phyloP scores from a whole-genome alignment of 2,329 filamentous ascomycete genomes.

The Pseudopithomyces chartarum region DNA sequence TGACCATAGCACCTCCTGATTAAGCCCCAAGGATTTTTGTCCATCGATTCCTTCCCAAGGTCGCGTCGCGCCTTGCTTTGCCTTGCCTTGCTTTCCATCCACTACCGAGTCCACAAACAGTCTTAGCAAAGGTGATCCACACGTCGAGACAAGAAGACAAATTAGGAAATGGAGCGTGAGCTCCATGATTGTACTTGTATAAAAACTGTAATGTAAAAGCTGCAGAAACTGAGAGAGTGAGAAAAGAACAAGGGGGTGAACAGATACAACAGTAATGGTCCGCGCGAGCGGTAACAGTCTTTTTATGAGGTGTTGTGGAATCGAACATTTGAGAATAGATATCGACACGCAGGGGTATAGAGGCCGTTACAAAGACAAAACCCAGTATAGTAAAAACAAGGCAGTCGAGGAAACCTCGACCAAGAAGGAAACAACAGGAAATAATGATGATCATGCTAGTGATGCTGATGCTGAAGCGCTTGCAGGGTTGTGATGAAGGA shows the following conservation, averaged over 20 bases:
- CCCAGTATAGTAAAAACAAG: slow-evolving; percentile 19
- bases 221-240: neutral
- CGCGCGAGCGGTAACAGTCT: slow-evolving; percentile 50
- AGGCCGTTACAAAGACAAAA: slow-evolving; percentile 27
- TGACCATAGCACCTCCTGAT: neutral
- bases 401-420: slow-evolving; percentile 16
- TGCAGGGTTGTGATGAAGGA: slow-evolving; percentile 18
- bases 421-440: slow-evolving; percentile 17
- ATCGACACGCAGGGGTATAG: slow-evolving; percentile 35
- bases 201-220: neutral
- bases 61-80: neutral
- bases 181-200: slow-evolving; percentile 1
- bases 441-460: slow-evolving; percentile 32
- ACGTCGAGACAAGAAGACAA: neutral
- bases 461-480: slow-evolving; percentile 36
- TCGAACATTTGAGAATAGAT: slow-evolving; percentile 16
- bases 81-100: neutral
- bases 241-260: neutral
- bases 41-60: neutral
- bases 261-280: slow-evolving; percentile 36
- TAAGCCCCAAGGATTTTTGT: neutral
- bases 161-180: neutral
- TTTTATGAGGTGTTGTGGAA: slow-evolving; percentile 29
- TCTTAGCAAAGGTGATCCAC: neutral
- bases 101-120: neutral